These are phyloP conservation scores for Aureobasidium sp. DNA, from an alignment of 2,329 filamentous ascomycete genomes.

Conservation along the genomic window DNA sequence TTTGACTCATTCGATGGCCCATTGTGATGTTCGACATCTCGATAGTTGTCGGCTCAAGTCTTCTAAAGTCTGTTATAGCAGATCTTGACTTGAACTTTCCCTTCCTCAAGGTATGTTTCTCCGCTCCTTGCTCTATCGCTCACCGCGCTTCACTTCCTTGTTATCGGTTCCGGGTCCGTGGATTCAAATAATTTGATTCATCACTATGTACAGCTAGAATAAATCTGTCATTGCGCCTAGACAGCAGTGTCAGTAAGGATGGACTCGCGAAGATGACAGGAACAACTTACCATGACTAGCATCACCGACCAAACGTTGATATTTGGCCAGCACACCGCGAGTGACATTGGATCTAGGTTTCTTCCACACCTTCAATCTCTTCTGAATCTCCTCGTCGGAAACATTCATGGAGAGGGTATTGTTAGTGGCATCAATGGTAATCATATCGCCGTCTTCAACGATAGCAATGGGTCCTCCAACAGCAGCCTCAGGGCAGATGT, in stretches of 20 bases:
- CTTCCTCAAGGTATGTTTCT: too few relatives aligned
- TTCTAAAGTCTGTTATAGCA: too few relatives aligned
- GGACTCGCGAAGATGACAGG: neutral
- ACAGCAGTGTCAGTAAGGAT: neutral
- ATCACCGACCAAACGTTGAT: slow-evolving; percentile 79
- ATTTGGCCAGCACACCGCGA: slow-evolving; percentile 83
- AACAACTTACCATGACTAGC: slow-evolving; percentile 63
- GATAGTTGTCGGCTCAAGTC: too few relatives aligned
- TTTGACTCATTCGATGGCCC: too few relatives aligned
- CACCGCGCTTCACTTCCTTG: too few relatives aligned
- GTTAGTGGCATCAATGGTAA: slow-evolving; percentile 73
- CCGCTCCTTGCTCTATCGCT: too few relatives aligned
- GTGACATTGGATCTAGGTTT: slow-evolving; percentile 65
- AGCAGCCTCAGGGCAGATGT: slow-evolving; percentile 81
- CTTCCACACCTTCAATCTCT: slow-evolving; percentile 60
- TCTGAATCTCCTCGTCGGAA: slow-evolving; percentile 61
- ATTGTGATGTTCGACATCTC: too few relatives aligned
- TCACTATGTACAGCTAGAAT: slow-evolving; percentile 37
- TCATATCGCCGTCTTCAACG: slow-evolving; percentile 71
- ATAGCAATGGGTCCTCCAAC: slow-evolving; percentile 79
- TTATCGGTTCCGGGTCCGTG: too few relatives aligned
- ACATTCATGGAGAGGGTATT: slow-evolving; percentile 69
- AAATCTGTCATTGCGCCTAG: slow-evolving; percentile 68
- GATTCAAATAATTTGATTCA: too few relatives aligned
- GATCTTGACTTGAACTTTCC: too few relatives aligned